Evolutionary conservation across 1,284 basidiomycete genomes (phyloP).

Genomic region (Mycena sp.): DNA sequence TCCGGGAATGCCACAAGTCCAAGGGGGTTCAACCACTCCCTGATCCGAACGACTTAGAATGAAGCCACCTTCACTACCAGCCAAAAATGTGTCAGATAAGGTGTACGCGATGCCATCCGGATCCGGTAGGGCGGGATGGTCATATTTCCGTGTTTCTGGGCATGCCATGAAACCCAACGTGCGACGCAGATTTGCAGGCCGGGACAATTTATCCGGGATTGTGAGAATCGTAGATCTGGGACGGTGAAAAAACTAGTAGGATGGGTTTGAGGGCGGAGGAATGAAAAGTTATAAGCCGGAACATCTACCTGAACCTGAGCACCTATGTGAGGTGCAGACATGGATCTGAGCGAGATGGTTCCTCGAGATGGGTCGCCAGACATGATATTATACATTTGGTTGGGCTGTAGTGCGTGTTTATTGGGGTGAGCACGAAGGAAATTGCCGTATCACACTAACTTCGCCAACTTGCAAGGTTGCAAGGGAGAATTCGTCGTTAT

Average conservation of each 20-base stretch:
- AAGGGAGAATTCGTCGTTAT: slow-evolving; percentile 76
- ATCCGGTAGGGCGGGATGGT: neutral
- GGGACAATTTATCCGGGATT: slow-evolving; percentile 4
- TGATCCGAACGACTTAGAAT: slow-evolving; percentile 32
- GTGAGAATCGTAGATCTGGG: slow-evolving; percentile 15
- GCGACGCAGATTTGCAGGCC: neutral
- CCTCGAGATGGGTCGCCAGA: slow-evolving; percentile 86
- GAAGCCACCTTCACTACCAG: slow-evolving; percentile 33
- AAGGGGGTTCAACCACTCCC: slow-evolving; percentile 31
- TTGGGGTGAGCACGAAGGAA: neutral
- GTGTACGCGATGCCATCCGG: neutral
- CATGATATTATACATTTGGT: slow-evolving; percentile 66
- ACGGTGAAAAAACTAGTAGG: slow-evolving; percentile 34
- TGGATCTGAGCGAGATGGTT: slow-evolving; percentile 74
- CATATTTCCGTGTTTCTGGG: neutral
- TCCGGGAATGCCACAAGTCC: slow-evolving; percentile 51
- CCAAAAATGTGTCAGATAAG: slow-evolving; percentile 5
- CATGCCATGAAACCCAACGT: slow-evolving; percentile 7
- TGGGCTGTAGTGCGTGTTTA: slow-evolving; percentile 43
- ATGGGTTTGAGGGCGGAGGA: neutral
- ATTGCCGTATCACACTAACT: slow-evolving; percentile 25
- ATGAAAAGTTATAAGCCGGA: slow-evolving; percentile 10
- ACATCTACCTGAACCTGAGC: slow-evolving; percentile 67
- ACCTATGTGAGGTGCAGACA: slow-evolving; percentile 65
- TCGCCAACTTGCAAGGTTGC: slow-evolving; percentile 50